A percentile compares a stretch with the other conserved stretches of the same genome.
Conservation (phyloP, 192 early-diverging fungal species). For the Backusella psychrophila region DNA sequence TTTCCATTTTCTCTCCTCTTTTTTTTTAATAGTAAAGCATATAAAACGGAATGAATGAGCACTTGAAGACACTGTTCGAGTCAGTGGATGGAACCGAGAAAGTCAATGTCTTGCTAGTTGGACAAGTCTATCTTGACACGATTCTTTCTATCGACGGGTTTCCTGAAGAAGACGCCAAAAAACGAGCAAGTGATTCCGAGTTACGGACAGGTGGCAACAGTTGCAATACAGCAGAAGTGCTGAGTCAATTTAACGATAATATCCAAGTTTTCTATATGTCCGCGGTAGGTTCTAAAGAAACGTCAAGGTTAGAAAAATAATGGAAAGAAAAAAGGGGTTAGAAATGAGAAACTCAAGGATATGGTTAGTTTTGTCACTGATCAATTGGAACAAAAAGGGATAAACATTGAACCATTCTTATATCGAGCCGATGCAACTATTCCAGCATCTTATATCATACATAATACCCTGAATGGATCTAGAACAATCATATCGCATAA, state of each 20-base stretch:
- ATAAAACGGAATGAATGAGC: not conserved
- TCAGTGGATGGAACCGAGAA: not conserved
- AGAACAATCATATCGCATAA: slow-evolving; percentile 67
- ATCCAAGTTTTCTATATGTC: slow-evolving; percentile 47
- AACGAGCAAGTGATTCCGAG: slow-evolving; percentile 52
- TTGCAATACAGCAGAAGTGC: slow-evolving; percentile 53
- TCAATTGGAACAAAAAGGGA: slow-evolving; percentile 37
- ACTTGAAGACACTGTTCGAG: not conserved
- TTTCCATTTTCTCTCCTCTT: not conserved
- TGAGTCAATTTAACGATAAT: slow-evolving; percentile 44
- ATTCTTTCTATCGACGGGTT: slow-evolving; percentile 59
- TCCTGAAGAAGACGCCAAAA: slow-evolving; percentile 60
- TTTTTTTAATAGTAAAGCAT: not conserved
- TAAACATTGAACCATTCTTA: slow-evolving; percentile 48
- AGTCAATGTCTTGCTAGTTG: slow-evolving; percentile 40
- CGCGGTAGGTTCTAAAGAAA: slow-evolving; percentile 42
- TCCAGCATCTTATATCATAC: slow-evolving; percentile 54
- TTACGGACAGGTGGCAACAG: slow-evolving; percentile 63
- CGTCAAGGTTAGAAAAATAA: slow-evolving; percentile 41
- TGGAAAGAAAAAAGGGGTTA: not conserved
- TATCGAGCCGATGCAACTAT: slow-evolving; percentile 26
- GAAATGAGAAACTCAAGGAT: not conserved
- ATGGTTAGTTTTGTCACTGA: slow-evolving; percentile 33
- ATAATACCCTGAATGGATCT: slow-evolving; percentile 43
- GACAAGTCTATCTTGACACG: slow-evolving; percentile 59